phyloP scores from a whole-genome alignment of 108 stramenopile genomes.

The Skeletonema grethae region DNA sequence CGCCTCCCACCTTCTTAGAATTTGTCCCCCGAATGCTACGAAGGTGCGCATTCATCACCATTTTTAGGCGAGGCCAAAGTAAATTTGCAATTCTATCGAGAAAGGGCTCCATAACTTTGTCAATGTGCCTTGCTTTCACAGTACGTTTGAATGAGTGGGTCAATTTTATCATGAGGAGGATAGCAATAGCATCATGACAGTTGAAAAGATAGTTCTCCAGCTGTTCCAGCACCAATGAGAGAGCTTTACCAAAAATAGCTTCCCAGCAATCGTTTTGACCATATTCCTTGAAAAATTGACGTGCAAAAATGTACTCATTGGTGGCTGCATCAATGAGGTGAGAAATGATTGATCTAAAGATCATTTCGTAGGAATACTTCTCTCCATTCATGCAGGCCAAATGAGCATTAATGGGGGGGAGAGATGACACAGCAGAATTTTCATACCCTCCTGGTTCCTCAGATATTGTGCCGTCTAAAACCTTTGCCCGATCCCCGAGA shows the following conservation, averaged over 20 bases:
- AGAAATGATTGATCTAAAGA: slow-evolving; percentile 90
- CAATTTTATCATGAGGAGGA: slow-evolving; percentile 97
- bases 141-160: slow-evolving; percentile 89
- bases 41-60: slow-evolving; percentile 92
- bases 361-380: slow-evolving; percentile 92
- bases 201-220: slow-evolving; percentile 96
- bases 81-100: slow-evolving; percentile 92
- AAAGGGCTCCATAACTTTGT: slow-evolving; percentile 87
- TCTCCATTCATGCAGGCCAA: slow-evolving; percentile 84
- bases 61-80: slow-evolving; percentile 97
- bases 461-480: slow-evolving; percentile 49
- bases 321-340: slow-evolving; percentile 97
- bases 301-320: slow-evolving; percentile 94
- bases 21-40: slow-evolving; percentile 86
- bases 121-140: slow-evolving; percentile 88
- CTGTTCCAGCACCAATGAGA: slow-evolving; percentile 90
- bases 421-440: slow-evolving; percentile 46
- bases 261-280: slow-evolving; percentile 81
- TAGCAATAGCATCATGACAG: slow-evolving; percentile 93
- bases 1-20: slow-evolving; percentile 83
- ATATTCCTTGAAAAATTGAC: slow-evolving; percentile 91
- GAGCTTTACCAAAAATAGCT: slow-evolving; percentile 84
- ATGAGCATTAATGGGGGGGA: slow-evolving; percentile 86
- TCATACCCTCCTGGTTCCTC: slow-evolving; percentile 41
- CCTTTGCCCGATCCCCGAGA: slow-evolving; percentile 71